These are phyloP conservation scores for Kluyveromyces sp. DNA, from an alignment of 1,139 yeast species.

Conservation along the genomic window DNA sequence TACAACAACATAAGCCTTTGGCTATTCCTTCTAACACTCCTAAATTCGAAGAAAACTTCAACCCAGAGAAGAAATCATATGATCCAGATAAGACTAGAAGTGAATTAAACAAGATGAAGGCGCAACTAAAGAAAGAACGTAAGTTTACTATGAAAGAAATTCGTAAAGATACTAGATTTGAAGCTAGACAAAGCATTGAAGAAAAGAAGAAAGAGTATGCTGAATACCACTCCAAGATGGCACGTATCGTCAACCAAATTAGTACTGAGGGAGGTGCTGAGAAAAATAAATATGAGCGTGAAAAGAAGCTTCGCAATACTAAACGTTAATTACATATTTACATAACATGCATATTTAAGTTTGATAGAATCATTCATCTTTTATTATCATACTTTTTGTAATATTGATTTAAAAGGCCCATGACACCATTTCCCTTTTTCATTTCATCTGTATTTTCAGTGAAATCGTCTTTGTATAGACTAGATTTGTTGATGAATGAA, in stretches of 20 bases:
- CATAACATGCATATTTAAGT: slow-evolving; percentile 9
- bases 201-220: slow-evolving; percentile 70
- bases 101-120: slow-evolving; percentile 74
- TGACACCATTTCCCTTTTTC: slow-evolving; percentile 55
- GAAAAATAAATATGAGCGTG: slow-evolving; percentile 83
- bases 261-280: slow-evolving; percentile 93
- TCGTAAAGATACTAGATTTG: slow-evolving; percentile 80
- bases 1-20: slow-evolving; percentile 81
- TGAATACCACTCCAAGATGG: slow-evolving; percentile 85
- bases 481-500: slow-evolving; percentile 28
- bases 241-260: slow-evolving; percentile 74
- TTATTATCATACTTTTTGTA: slow-evolving; percentile 50
- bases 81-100: slow-evolving; percentile 76
- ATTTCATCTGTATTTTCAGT: slow-evolving; percentile 23
- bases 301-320: slow-evolving; percentile 58
- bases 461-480: slow-evolving; percentile 12
- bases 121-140: slow-evolving; percentile 83
- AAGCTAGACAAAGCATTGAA: slow-evolving; percentile 74
- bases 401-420: slow-evolving; percentile 78
- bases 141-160: slow-evolving; percentile 83
- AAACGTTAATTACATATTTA: slow-evolving; percentile 26
- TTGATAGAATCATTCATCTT: slow-evolving; percentile 20
- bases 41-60: slow-evolving; percentile 89
- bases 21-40: slow-evolving; percentile 85
- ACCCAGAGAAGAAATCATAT: slow-evolving; percentile 89